Base-by-base conservation (phyloP, 2,329 filamentous ascomycete species). In the Pseudogymnoascus sp. region DNA sequence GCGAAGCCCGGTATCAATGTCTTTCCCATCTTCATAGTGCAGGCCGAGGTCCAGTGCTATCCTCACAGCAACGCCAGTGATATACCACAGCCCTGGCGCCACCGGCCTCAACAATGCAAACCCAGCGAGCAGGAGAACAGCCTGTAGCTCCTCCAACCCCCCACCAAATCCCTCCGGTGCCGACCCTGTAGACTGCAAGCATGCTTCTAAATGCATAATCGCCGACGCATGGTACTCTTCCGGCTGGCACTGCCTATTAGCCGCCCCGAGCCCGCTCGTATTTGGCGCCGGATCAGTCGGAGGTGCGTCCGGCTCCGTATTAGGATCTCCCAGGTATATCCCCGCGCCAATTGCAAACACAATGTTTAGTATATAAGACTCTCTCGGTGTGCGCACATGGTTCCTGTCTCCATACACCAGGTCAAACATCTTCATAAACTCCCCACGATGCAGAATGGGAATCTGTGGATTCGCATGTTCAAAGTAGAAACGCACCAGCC, bases 171-270 rank as follows among this genome's bases (percentile, higher is more conserved):
- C 83, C 64, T 81, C 78, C 2, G 76, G 73, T 6, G 77, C 74
- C 5, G 81, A 50, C n/a, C 68, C 61, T 4, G 69, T 79, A 25
- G 81, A 87, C 60, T 88, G 88, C 14, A 97, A 78, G 69, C 94
- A 96, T 6, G 88, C 85, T 71, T 97, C 93, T 6, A 97, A 79
- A 71, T 97, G 91, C 16, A 95, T 84, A 66, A 97, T 95, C 14
- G 93, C 93, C 60, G 91, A 94, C 1, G 94, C 92, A 73, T 97
- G 93, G 71, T 97, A 97, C 73, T 96, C 91, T 72, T 97, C 94
- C 0, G 93, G 92, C 71, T 95, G 91, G 65, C 81, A 79, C 71
- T 87, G 85, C 76, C 84, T 79, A 65, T 76, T 62, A 66, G 68
- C 57, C 64, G 66, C 62, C 64, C 70, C 61, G 64, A 70, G 38